Evolutionary conservation across 257 asterid species (phyloP).

Genomic region (Rubia yunnanensis): DNA sequence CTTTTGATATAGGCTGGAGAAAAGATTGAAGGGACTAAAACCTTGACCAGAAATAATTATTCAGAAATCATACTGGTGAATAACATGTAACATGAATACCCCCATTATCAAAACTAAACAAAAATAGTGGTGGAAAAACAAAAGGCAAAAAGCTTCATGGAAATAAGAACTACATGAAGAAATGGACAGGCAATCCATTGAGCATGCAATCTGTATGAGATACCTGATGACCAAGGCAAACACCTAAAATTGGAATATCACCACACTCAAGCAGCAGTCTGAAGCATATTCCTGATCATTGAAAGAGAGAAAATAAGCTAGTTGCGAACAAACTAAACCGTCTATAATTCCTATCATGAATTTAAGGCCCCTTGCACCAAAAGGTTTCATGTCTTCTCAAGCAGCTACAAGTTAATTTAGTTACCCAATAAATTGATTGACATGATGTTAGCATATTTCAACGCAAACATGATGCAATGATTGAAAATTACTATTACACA

Average conservation of each 20-base stretch:
- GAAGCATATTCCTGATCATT: slow-evolving; percentile 69
- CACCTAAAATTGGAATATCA: slow-evolving; percentile 93
- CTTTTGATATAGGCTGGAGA: slow-evolving; percentile 2
- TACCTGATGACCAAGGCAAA: slow-evolving; percentile 99
- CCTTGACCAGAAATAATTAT: neutral
- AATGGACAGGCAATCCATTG: neutral
- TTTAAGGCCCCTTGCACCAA: neutral
- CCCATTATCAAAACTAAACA: neutral
- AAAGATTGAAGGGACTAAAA: neutral
- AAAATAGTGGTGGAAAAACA: neutral
- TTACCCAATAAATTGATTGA: neutral
- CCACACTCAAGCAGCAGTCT: slow-evolving; percentile 78
- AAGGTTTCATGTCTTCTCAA: neutral
- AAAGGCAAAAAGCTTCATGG: neutral
- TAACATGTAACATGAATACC: neutral
- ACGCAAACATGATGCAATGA: neutral
- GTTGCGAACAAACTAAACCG: neutral
- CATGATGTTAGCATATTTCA: neutral
- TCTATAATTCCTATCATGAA: neutral
- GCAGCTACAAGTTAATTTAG: neutral
- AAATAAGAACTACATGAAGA: neutral
- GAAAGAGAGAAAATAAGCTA: slow-evolving; percentile 8
- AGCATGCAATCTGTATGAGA: slow-evolving; percentile 1
- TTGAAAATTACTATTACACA: neutral
- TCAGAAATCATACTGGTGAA: neutral